phyloP scores from a whole-genome alignment of 2,329 filamentous ascomycete genomes.

The Ceratocystiopsis minuta region DNA sequence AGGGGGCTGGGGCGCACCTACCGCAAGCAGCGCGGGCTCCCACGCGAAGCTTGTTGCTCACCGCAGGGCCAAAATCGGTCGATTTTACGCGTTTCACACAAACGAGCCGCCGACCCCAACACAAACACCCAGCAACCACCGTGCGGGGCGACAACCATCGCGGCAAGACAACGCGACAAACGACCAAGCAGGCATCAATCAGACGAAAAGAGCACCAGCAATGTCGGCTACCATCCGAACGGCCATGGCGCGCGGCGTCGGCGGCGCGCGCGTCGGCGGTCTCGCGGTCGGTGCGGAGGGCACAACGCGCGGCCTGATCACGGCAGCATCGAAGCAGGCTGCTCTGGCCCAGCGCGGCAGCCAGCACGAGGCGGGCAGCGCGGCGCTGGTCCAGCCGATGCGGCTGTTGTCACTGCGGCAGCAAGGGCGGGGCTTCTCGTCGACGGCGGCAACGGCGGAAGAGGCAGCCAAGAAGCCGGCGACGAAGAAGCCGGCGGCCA shows the following conservation, averaged over 20 bases:
- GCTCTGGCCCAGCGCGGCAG: background rate
- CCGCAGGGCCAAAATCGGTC: background rate
- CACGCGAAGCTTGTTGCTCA: background rate
- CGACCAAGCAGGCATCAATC: background rate
- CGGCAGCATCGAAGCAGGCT: background rate
- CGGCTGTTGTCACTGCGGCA: conserved; percentile 1
- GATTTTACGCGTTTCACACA: background rate
- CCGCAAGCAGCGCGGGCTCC: background rate
- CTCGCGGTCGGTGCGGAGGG: background rate
- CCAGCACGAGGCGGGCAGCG: background rate
- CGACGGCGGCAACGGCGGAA: background rate
- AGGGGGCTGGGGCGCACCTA: conserved; percentile 4
- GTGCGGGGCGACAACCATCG: background rate
- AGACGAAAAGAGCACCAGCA: background rate
- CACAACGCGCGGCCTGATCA: background rate
- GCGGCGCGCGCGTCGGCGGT: background rate
- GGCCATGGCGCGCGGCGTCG: too few species aligned
- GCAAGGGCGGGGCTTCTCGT: conserved; percentile 3
- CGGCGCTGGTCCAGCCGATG: conserved; percentile 5
- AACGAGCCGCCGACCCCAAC: background rate
- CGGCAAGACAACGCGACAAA: background rate
- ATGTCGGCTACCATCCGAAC: background rate
- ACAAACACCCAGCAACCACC: background rate
- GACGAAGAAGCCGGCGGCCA: conserved; percentile 12
- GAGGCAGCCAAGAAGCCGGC: too few species aligned